Conservation (phyloP, 352 stramenopile species). For the Phytophthora agathidicida region DNA sequence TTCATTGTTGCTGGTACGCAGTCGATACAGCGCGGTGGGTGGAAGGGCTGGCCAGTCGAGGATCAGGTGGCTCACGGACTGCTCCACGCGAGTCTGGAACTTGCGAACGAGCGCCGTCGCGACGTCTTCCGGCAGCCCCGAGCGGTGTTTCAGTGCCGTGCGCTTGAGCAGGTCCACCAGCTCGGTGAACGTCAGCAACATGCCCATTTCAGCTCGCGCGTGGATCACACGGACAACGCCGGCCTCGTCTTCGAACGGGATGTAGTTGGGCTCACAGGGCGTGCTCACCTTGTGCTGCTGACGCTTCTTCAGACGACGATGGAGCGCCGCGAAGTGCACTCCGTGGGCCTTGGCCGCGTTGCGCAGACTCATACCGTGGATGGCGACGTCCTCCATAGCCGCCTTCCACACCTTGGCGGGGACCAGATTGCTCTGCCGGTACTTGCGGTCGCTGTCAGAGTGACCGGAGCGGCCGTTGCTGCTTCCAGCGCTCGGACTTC, state of each 20-base stretch:
- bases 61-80: conserved; percentile 69
- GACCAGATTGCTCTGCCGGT: conserved; percentile 62
- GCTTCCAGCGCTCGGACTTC: conserved; percentile 24
- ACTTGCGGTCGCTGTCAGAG: conserved; percentile 38
- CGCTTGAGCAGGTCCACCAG: conserved; percentile 68
- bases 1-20: conserved; percentile 17
- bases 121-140: conserved; percentile 42
- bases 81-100: conserved; percentile 68
- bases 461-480: conserved; percentile 11
- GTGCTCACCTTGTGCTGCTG: conserved; percentile 46
- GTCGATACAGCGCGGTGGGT: conserved; percentile 47
- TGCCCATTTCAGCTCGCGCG: conserved; percentile 67
- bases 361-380: conserved; percentile 73
- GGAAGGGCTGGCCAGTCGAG: conserved; percentile 54
- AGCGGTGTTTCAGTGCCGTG: conserved; percentile 63
- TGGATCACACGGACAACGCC: conserved; percentile 74
- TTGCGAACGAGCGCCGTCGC: conserved; percentile 46
- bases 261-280: conserved; percentile 59
- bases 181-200: conserved; percentile 75
- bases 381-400: conserved; percentile 70
- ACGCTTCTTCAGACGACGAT: conserved; percentile 73
- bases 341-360: conserved; percentile 63
- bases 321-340: conserved; percentile 72
- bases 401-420: conserved; percentile 66
- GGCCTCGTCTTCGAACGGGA: conserved; percentile 72